Conservation (phyloP, 1,139 yeast genomes). For the Pichia inconspicua region DNA sequence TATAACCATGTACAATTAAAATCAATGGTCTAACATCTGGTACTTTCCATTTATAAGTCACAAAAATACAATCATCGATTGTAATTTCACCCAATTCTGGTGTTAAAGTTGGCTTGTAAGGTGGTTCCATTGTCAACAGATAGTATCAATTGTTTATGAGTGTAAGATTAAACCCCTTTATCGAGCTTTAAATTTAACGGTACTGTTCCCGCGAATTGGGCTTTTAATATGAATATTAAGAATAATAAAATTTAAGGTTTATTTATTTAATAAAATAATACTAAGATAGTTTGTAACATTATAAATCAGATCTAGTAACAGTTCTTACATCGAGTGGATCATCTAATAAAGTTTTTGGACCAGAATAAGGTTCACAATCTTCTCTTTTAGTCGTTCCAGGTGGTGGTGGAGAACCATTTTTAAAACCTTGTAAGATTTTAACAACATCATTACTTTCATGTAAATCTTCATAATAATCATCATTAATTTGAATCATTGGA, state of each 20-base stretch:
- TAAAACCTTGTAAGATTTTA: constrained; percentile 54
- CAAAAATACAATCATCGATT: constrained; percentile 11
- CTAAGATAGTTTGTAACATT: not conserved
- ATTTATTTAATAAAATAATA: not conserved
- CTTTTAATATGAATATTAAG: not conserved
- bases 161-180: too few relatives aligned
- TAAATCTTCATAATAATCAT: constrained; percentile 78
- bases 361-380: constrained; percentile 71
- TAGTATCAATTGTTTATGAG: too few relatives aligned
- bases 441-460: constrained; percentile 55
- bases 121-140: not conserved
- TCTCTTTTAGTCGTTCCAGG: constrained; percentile 63
- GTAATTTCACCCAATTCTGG: not conserved
- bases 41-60: constrained; percentile 5
- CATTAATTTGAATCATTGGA: constrained; percentile 81
- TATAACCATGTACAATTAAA: constrained; percentile 46
- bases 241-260: constrained; percentile 1
- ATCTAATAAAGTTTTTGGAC: constrained; percentile 55
- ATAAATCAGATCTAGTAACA: constrained; percentile 46
- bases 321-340: constrained; percentile 66
- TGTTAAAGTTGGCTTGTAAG: not conserved
- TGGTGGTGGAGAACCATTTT: constrained; percentile 51
- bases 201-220: too few relatives aligned
- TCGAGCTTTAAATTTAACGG: not conserved
- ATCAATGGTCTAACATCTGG: not conserved